Evolutionary conservation across 768 basidiomycete species (phyloP).

Genomic region (Leccinum imitatum): DNA sequence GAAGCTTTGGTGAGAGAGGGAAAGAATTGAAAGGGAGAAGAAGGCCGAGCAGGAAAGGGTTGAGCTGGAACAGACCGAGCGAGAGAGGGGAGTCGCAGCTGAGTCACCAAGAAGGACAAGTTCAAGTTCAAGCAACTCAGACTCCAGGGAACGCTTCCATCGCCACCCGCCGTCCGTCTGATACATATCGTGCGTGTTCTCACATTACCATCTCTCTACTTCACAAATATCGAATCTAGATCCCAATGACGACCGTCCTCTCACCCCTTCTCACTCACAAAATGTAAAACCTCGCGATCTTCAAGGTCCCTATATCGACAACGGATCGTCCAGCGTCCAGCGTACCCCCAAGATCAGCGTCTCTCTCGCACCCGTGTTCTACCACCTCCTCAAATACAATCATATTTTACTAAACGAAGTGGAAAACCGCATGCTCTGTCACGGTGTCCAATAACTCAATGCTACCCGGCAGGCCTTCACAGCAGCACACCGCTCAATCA

Average conservation of each 20-base stretch:
- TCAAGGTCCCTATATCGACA: slow-evolving; percentile 2
- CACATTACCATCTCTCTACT: neutral
- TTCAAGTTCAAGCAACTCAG: slow-evolving; percentile 15
- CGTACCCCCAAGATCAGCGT: slow-evolving; percentile 21
- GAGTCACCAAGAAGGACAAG: slow-evolving; percentile 26
- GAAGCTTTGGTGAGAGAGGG: too few relatives aligned
- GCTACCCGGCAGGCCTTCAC: slow-evolving; percentile 8
- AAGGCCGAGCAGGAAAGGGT: too few relatives aligned
- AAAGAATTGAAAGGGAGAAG: too few relatives aligned
- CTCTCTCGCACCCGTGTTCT: slow-evolving; percentile 18
- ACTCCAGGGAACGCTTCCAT: slow-evolving; percentile 14
- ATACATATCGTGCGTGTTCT: neutral
- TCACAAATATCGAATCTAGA: slow-evolving; percentile 3
- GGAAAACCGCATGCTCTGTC: too few relatives aligned
- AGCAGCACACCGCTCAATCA: slow-evolving; percentile 6
- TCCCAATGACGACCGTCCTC: slow-evolving; percentile 22
- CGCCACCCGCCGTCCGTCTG: neutral
- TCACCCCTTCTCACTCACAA: slow-evolving; percentile 12
- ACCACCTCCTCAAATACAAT: slow-evolving; percentile 8
- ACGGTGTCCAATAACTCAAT: neutral
- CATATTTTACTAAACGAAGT: too few relatives aligned
- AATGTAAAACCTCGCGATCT: slow-evolving; percentile 10
- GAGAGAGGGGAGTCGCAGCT: too few relatives aligned
- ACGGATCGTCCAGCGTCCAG: neutral
- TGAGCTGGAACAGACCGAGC: too few relatives aligned